These are phyloP conservation scores for Litsea cubeba DNA, from an alignment of 164 flowering plant genomes.

Conservation along the genomic window DNA sequence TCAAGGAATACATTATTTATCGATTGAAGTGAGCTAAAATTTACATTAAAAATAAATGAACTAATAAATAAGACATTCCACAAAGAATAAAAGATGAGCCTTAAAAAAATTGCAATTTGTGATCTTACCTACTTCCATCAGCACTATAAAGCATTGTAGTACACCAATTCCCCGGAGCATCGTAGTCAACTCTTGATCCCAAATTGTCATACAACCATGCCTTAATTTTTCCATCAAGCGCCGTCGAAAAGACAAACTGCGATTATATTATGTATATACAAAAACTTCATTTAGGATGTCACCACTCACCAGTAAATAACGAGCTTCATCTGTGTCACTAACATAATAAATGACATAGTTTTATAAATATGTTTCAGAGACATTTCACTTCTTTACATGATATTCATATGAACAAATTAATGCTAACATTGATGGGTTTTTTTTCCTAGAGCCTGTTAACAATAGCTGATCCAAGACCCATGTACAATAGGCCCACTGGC, in stretches of 20 bases:
- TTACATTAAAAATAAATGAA: background rate
- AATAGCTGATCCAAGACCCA: too few species aligned
- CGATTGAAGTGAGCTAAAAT: background rate
- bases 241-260: constrained; percentile 93
- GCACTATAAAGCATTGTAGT: constrained; percentile 95
- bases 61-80: background rate
- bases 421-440: too few species aligned
- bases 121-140: constrained; percentile 78
- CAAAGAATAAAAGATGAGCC: background rate
- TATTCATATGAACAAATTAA: too few species aligned
- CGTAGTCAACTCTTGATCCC: constrained; percentile 94
- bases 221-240: constrained; percentile 89
- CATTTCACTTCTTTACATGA: too few species aligned
- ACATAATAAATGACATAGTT: too few species aligned
- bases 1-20: background rate
- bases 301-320: background rate
- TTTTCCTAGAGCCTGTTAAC: too few species aligned
- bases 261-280: constrained; percentile 1
- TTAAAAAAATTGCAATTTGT: background rate
- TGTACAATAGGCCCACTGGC: too few species aligned
- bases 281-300: background rate
- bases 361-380: too few species aligned
- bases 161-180: constrained; percentile 84
- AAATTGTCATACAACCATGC: constrained; percentile 88
- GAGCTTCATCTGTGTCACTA: background rate